These are phyloP conservation scores for Ochromonas danica DNA, from an alignment of 108 stramenopile species.

Conservation along the genomic window DNA sequence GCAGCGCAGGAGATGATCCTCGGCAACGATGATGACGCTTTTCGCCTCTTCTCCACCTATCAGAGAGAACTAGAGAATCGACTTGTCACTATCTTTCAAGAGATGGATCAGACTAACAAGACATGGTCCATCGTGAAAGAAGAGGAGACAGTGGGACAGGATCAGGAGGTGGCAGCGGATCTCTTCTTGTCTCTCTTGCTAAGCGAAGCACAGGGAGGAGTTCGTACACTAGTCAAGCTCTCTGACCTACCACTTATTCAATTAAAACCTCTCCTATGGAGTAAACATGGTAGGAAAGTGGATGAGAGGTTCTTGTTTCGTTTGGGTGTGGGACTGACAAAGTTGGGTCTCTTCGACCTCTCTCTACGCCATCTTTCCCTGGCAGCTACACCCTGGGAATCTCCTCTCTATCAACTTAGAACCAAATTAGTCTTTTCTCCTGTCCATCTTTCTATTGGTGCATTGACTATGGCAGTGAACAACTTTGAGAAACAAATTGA, in stretches of 20 bases:
- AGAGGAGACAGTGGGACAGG: neutral
- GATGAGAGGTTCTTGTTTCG: neutral
- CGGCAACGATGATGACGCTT: neutral
- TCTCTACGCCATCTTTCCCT: neutral
- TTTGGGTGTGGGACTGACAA: constrained; percentile 30
- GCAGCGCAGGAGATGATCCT: neutral
- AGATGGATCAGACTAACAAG: neutral
- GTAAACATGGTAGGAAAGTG: neutral
- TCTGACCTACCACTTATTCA: neutral
- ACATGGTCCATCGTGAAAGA: neutral
- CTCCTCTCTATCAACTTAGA: neutral
- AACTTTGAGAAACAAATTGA: constrained; percentile 30
- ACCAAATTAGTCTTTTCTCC: constrained; percentile 22
- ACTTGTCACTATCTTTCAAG: neutral
- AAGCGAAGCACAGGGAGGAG: constrained; percentile 20
- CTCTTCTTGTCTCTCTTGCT: neutral
- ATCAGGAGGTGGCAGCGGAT: neutral
- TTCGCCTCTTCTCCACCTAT: neutral
- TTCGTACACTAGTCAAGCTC: neutral
- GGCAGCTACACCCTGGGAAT: constrained; percentile 24
- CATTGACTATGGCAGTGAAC: constrained; percentile 8
- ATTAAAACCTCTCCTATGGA: neutral
- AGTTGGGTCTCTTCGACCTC: constrained; percentile 12
- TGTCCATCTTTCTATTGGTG: constrained; percentile 24
- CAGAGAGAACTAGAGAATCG: neutral